Conservation (phyloP, 2,329 filamentous ascomycete genomes). For the Colletotrichum ledebouriae region DNA sequence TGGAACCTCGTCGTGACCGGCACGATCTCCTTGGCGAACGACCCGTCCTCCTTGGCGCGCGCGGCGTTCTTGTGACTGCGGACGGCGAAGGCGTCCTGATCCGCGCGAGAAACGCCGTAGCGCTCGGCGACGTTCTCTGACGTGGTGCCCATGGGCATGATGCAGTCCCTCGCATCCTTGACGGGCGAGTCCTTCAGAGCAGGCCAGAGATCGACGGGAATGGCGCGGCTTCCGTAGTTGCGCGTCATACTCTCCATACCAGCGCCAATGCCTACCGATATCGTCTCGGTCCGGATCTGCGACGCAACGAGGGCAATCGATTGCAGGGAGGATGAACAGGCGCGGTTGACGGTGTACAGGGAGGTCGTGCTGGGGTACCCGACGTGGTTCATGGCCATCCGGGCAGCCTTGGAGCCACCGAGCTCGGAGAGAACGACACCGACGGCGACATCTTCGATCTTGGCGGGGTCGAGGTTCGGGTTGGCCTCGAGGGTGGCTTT, state of each 20-base stretch:
- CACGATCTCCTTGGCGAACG: slow-evolving; percentile 84
- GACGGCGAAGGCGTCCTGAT: slow-evolving; percentile 88
- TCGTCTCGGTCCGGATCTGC: slow-evolving; percentile 79
- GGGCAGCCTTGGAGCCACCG: slow-evolving; percentile 88
- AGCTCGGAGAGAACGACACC: slow-evolving; percentile 93
- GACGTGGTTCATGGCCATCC: slow-evolving; percentile 90
- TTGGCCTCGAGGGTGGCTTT: slow-evolving; percentile 78
- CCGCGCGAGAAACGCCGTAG: slow-evolving; percentile 78
- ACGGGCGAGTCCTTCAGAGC: slow-evolving; percentile 73
- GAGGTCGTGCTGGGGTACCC: slow-evolving; percentile 80
- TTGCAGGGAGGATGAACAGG: slow-evolving; percentile 84
- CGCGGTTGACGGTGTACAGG: slow-evolving; percentile 90
- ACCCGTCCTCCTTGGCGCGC: slow-evolving; percentile 75
- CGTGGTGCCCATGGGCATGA: slow-evolving; percentile 95
- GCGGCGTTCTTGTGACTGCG: slow-evolving; percentile 81
- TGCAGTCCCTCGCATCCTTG: slow-evolving; percentile 83
- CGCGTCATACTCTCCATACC: slow-evolving; percentile 98
- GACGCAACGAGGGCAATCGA: slow-evolving; percentile 81
- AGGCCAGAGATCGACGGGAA: slow-evolving; percentile 85
- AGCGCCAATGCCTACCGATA: slow-evolving; percentile 82
- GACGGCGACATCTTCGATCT: slow-evolving; percentile 85
- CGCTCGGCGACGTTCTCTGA: slow-evolving; percentile 87
- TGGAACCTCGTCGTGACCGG: slow-evolving; percentile 80
- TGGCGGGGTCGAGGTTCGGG: slow-evolving; percentile 77
- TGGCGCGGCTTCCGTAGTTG: slow-evolving; percentile 89